phyloP scores from a whole-genome alignment of 2,329 filamentous ascomycete species.

The Penicillium sp. region DNA sequence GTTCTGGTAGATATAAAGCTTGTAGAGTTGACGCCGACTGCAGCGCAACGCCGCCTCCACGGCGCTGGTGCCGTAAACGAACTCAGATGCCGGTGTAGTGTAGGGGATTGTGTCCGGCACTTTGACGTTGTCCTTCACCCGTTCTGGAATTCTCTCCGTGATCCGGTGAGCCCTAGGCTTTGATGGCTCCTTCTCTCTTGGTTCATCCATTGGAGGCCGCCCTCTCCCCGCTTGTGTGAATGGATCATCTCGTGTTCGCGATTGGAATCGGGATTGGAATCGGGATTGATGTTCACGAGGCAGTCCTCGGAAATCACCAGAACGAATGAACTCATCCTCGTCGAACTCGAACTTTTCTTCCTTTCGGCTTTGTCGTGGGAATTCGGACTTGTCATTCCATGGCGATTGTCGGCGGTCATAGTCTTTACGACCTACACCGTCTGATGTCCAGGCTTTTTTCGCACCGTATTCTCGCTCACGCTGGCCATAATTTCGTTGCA shows the following conservation, averaged over 20 bases:
- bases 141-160: conserved; percentile 31
- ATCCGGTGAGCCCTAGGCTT: conserved; percentile 18
- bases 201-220: background rate
- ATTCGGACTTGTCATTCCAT: background rate
- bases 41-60: conserved; percentile 75
- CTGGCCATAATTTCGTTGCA: background rate
- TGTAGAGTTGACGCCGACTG: conserved; percentile 71
- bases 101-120: conserved; percentile 57
- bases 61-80: conserved; percentile 79
- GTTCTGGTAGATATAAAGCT: conserved; percentile 71
- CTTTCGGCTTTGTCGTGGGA: background rate
- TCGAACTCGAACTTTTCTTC: conserved; percentile 21
- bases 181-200: conserved; percentile 4
- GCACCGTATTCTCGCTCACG: background rate
- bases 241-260: background rate
- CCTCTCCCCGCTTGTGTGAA: background rate
- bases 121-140: conserved; percentile 34
- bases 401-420: background rate
- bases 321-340: conserved; percentile 32
- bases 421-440: background rate
- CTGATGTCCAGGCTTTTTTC: background rate
- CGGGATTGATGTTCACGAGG: conserved; percentile 22
- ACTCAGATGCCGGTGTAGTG: conserved; percentile 84
- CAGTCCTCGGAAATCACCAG: conserved; percentile 30
- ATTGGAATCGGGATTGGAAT: conserved; percentile 7